Evolutionary conservation across 2,329 filamentous ascomycete genomes (phyloP), one percentile per base, ranked within the genome.

Genomic region (Pestalotiopsis sp.): DNA sequence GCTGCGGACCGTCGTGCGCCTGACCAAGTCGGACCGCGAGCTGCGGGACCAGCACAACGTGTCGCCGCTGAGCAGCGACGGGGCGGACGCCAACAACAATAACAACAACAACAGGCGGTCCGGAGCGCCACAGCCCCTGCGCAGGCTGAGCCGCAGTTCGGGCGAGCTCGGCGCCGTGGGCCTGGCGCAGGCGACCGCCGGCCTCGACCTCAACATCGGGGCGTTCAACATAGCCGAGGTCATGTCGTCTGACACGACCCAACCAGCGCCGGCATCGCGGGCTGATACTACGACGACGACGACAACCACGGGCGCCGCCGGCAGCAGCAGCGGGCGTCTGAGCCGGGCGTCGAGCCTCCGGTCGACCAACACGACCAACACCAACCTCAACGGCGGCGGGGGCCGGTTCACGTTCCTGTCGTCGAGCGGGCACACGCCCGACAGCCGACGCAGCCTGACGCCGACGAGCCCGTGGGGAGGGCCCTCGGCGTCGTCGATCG

Each of bases 371-470:
- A 36, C 13, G 17, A 31, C n/a, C 61, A 52, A 52, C n/a, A 52
- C 38, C 11, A 52, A 52, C n/a, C 61, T 39, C 36, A 49, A 64
- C 61, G 41, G 59, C 27, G 41, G 59, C 27, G 59, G 61, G n/a
- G 61, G 38, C 41, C 61, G 61, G 11, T 64, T 64, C 61, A 64
- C 61, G 20, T 64, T 45, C 12, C 38, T 64, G 38, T 36, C 61
- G 9, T 64, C 61, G 17, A 64, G 25, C 61, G 61, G 41, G 11
- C 61, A 45, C 38, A 25, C 61, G 61, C 41, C 61, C 38, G 61
- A 64, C 61, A 31, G 61, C 38, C 14, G 20, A 12, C 31, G 27
- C 14, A 49, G 38, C 38, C 39, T 39, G 61, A 64, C 61, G 61
- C 38, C 38, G 11, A 49, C 61, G 61, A 64, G 41, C 38, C 61